Percentiles rank a stretch among this genome's conserved stretches.
Conservation (phyloP, 306 rosid genomes). For the Acacia melanoxylon region DNA sequence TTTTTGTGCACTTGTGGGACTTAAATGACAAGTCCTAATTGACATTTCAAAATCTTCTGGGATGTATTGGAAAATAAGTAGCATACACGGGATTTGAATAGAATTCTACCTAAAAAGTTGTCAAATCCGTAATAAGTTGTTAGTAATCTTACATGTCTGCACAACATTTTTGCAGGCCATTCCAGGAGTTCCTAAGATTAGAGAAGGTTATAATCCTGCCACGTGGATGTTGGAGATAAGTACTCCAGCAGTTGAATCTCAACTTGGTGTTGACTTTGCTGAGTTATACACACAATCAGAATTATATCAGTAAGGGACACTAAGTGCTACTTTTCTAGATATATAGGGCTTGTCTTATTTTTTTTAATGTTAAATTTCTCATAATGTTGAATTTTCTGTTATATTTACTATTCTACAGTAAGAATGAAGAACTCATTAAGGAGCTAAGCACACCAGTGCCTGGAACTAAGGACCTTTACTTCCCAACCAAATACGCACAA, state of each 20-base stretch:
- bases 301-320: conserved; percentile 21
- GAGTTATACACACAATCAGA: conserved; percentile 23
- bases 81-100: no score
- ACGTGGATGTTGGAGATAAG: conserved; percentile 38
- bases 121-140: conserved; percentile 9
- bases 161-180: conserved; percentile 21
- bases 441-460: conserved; percentile 23
- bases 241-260: conserved; percentile 20
- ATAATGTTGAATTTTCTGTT: background rate
- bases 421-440: conserved; percentile 18
- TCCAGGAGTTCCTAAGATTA: conserved; percentile 26
- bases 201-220: conserved; percentile 32
- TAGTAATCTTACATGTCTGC: conserved; percentile 8
- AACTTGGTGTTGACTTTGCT: conserved; percentile 26
- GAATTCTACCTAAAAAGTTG: background rate
- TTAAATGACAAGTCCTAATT: no score
- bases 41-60: no score
- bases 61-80: no score
- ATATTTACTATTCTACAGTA: conserved; percentile 10
- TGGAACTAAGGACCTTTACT: conserved; percentile 19
- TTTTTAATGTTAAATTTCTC: background rate
- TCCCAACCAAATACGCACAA: conserved; percentile 23
- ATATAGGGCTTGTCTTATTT: background rate
- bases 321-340: background rate
- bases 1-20: no score